Conservation (phyloP, 1,139 yeast species). For the Pichia sorboxylosa region DNA sequence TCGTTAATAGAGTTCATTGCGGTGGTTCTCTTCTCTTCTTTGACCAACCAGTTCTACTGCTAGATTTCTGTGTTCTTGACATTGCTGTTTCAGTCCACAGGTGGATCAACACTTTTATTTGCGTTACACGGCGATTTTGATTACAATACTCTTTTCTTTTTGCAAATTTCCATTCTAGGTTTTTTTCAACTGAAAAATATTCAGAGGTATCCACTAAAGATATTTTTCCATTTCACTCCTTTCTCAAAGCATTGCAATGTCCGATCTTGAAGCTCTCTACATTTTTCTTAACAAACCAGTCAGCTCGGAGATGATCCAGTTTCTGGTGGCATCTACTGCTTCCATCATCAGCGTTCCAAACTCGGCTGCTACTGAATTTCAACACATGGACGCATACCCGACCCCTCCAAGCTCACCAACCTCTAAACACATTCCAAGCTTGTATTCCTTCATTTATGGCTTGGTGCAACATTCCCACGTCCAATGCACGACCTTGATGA, state of each 20-base stretch:
- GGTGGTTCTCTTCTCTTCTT: no score
- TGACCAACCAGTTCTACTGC: no score
- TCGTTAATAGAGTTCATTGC: no score
- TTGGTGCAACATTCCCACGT: constrained; percentile 76
- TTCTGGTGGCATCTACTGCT: constrained; percentile 67
- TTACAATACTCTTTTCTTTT: no score
- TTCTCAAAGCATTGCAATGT: constrained; percentile 23
- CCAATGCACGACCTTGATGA: constrained; percentile 91
- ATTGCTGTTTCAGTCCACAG: no score
- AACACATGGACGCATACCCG: constrained; percentile 23
- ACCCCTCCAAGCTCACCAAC: constrained; percentile 41
- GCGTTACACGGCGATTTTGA: no score
- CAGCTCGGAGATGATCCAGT: constrained; percentile 64
- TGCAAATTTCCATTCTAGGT: no score
- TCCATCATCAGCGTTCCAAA: constrained; percentile 46
- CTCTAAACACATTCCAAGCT: constrained; percentile 29
- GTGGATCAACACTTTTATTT: no score
- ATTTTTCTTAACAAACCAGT: constrained; percentile 71
- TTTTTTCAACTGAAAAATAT: no score
- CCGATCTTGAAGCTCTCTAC: constrained; percentile 55
- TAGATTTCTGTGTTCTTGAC: no score
- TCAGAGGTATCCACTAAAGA: no score
- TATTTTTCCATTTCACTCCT: no score
- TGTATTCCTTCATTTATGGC: constrained; percentile 56
- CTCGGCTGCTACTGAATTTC: constrained; percentile 11